Conservation (phyloP, 1,284 basidiomycete genomes). For the Apiotrichum montevideense region DNA sequence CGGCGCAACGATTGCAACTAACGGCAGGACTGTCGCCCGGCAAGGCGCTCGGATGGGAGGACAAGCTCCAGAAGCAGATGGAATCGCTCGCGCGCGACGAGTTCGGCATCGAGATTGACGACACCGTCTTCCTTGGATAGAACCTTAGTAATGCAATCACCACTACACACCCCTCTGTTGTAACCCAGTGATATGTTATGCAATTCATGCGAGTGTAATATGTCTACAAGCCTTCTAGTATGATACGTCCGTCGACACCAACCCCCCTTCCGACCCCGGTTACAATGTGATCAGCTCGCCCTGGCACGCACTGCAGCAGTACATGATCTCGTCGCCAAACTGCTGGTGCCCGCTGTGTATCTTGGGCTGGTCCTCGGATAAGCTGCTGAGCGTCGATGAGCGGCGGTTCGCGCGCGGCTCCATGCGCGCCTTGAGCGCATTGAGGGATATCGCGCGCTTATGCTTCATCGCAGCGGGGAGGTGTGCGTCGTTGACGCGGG, state of each 20-base stretch:
- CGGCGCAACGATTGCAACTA: not conserved
- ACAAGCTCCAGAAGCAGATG: slow-evolving; percentile 43
- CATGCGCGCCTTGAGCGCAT: slow-evolving; percentile 82
- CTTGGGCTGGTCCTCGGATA: slow-evolving; percentile 5
- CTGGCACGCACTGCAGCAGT: slow-evolving; percentile 45
- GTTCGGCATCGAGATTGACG: slow-evolving; percentile 51
- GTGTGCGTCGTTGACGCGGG: slow-evolving; percentile 53
- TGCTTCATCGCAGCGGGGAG: slow-evolving; percentile 70
- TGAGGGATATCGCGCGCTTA: slow-evolving; percentile 74
- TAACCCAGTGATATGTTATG: not conserved
- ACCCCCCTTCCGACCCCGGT: not conserved
- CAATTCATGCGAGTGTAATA: slow-evolving; percentile 7
- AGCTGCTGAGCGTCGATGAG: not conserved
- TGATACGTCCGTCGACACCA: not conserved
- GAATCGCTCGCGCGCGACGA: slow-evolving; percentile 49
- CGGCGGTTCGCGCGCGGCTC: slow-evolving; percentile 31
- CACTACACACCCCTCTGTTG: not conserved
- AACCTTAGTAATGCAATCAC: no score
- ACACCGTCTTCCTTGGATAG: slow-evolving; percentile 45
- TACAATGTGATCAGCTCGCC: slow-evolving; percentile 44
- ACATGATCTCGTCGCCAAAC: slow-evolving; percentile 48
- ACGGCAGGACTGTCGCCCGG: slow-evolving; percentile 4
- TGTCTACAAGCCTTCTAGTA: not conserved
- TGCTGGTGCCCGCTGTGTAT: slow-evolving; percentile 18
- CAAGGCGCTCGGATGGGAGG: slow-evolving; percentile 44